phyloP scores from a whole-genome alignment of 352 stramenopile genomes.

The Pilasporangium apinafurcum region DNA sequence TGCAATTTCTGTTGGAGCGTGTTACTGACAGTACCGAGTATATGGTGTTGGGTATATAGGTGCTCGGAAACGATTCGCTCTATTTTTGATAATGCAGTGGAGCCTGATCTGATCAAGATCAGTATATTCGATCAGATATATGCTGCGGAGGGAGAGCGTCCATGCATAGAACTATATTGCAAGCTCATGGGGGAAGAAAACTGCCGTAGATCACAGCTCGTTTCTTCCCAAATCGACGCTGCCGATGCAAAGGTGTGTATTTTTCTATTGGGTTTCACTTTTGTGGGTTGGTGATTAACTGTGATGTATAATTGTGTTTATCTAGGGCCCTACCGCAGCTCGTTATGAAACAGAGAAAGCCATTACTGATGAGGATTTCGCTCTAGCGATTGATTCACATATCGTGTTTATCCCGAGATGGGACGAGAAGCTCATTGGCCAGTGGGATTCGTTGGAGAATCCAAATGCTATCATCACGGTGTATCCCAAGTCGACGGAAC shows the following conservation, averaged over 20 bases:
- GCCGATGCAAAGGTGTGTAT: conserved; percentile 46
- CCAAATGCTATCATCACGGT: conserved; percentile 76
- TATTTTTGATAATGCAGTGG: conserved; percentile 62
- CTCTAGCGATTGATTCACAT: conserved; percentile 77
- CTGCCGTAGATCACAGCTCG: conserved; percentile 57
- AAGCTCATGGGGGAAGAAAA: conserved; percentile 50
- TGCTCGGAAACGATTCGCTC: conserved; percentile 75
- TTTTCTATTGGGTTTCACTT: not conserved
- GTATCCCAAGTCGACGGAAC: conserved; percentile 72
- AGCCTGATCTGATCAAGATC: conserved; percentile 10
- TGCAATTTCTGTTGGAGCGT: not conserved
- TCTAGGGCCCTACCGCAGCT: conserved; percentile 62
- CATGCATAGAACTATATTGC: conserved; percentile 62
- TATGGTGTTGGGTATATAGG: conserved; percentile 11
- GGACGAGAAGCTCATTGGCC: conserved; percentile 64
- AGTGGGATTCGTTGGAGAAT: conserved; percentile 70
- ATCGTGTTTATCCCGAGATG: conserved; percentile 69
- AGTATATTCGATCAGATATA: conserved; percentile 35
- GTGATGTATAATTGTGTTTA: not conserved
- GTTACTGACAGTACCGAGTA: conserved; percentile 1
- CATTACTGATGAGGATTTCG: conserved; percentile 77
- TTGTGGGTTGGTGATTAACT: not conserved
- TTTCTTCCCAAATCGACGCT: conserved; percentile 66
- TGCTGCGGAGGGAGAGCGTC: conserved; percentile 47
- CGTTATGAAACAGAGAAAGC: conserved; percentile 73